Evolutionary conservation across 2,329 filamentous ascomycete species (phyloP), one percentile per base, ranked within the genome.

Genomic region (Ustilaginoidea virens): DNA sequence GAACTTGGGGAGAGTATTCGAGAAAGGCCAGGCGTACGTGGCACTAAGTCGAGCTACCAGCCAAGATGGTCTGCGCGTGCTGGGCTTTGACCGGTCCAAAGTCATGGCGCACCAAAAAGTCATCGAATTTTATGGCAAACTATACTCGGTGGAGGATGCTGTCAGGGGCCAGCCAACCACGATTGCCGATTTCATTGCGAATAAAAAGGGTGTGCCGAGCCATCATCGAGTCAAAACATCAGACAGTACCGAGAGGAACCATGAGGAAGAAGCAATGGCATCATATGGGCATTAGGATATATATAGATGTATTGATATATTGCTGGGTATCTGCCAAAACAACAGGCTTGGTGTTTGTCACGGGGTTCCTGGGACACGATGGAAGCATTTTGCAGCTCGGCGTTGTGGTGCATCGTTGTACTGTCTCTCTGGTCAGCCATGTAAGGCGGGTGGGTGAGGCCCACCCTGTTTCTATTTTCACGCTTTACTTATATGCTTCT

Each of bases 21-120:
- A 98, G 50, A 94, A 93, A 52, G 90, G 90, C 0, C 90, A 98
- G 52, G 90, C 90, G 5, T 98, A 98, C 47, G 90, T 98, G 29
- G 90, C 90, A 29, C 70, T 98, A 10, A 92, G 82, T 60, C 80
- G 90, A 53, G 90, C 90, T 10, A 92, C 83, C 2, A 80, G 68
- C 33, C 85, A 94, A 57, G 67, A 73, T 12, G 90, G 90, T 1
- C 58, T 98, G 13, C 83, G 93, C 47, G 86, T 98, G 9, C 53
- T 87, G 27, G 69, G 82, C 20, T 98, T 98, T 44, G 80, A 94
- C 44, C 80, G 82, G 39, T 68, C 60, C 36, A 96, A 92, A 54
- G 87, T 98, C 16, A 86, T 93, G 74, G 90, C 92, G 3, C 90
- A 98, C 47, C 76, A 82, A 1, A 74, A 74, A 42, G 90, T 98